Evolutionary conservation across 2,329 filamentous ascomycete genomes (phyloP), one percentile per base, ranked within the genome.

Genomic region (Monascus ruber): DNA sequence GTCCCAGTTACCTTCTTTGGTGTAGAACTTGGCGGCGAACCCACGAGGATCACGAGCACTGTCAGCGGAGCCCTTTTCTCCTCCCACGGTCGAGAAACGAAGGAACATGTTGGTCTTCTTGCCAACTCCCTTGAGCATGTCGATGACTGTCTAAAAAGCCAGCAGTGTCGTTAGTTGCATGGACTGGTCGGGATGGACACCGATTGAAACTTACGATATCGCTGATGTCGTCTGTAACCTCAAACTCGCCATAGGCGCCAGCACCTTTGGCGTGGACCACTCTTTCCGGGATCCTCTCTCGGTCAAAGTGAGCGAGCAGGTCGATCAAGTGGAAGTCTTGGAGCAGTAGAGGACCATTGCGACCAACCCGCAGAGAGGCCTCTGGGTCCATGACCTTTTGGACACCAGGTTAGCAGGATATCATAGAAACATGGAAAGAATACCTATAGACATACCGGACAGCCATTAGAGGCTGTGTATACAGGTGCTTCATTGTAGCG

Each of bases 31-130:
- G 46, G 83, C 69, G 1, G 79, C 72, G 51, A 86, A 85, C 0
- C 83, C 83, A 51, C 81, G 70, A 6, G 81, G 81, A 48, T 87
- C 82, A 42, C 83, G 76, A 27, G 79, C 81, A 47, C 75, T 78
- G 52, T 86, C 82, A 41, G 81, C 71, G 4, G 78, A 83, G 5
- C 81, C 81, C 42, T 76, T 76, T 59, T 85, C 81, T 43, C 81
- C 81, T 54, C 81, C 81, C 4, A 86, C 82, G 1, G 83, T 87
- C 0, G 81, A 85, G 62, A 87, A 85, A 4, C 83, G 77, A 33
- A 74, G 71, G 1, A 80, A 71, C 45, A 80, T 60, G 10, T 79
- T 76, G 35, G 80, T 84, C 58, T 76, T 76, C 66, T 85, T 85
- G 49, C 81, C 83, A 38, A 76, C 68, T 41, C 73, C 66, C 51